phyloP scores from a whole-genome alignment of 768 basidiomycete genomes.

The Suillus spraguei region DNA sequence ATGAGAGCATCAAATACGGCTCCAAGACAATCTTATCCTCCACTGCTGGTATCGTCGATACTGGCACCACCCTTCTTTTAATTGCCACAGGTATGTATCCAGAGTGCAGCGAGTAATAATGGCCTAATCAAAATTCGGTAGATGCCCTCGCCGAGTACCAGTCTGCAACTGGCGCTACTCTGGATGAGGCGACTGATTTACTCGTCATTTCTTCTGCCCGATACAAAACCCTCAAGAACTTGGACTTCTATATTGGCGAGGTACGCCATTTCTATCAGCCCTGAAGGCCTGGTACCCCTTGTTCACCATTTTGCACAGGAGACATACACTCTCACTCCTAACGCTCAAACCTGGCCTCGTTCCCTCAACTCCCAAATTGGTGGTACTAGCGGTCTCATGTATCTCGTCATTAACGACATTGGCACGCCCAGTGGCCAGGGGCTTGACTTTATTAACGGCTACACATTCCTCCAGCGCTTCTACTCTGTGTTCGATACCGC shows the following conservation, averaged over 20 bases:
- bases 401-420: constrained; percentile 40
- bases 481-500: constrained; percentile 67
- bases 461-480: constrained; percentile 60
- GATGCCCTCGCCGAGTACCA: constrained; percentile 31
- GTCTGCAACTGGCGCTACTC: constrained; percentile 11
- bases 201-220: constrained; percentile 14
- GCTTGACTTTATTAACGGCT: constrained; percentile 59
- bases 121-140: constrained; percentile 8
- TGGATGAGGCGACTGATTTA: constrained; percentile 20
- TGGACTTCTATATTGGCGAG: constrained; percentile 17
- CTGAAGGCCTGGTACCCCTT: background rate
- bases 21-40: constrained; percentile 43
- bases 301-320: constrained; percentile 14
- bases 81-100: constrained; percentile 41
- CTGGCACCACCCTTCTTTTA: constrained; percentile 56
- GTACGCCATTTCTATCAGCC: background rate
- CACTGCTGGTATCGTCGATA: constrained; percentile 63
- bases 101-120: background rate
- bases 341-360: constrained; percentile 47
- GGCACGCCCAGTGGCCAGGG: constrained; percentile 46
- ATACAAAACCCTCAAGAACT: constrained; percentile 9
- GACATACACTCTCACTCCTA: constrained; percentile 42
- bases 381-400: constrained; percentile 37
- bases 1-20: constrained; percentile 56
- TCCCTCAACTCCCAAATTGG: constrained; percentile 47